A percentile compares a stretch with the other conserved stretches of the same genome.
Evolutionary conservation across 305 asterid genomes (phyloP).

Genomic region (Solanum hybrid): DNA sequence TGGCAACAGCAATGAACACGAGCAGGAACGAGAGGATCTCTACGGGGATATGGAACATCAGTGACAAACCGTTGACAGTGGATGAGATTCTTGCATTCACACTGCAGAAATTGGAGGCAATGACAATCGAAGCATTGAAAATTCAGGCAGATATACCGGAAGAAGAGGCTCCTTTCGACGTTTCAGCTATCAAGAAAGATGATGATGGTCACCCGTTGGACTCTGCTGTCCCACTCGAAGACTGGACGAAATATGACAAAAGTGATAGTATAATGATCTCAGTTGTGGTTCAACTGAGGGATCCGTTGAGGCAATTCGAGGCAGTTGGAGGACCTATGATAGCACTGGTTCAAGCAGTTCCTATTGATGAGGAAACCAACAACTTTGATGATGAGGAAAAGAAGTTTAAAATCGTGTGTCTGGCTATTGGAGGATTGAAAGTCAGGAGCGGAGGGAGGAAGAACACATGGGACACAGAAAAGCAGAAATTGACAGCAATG

Average conservation of each 20-base stretch:
- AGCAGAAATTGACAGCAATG: constrained; percentile 68
- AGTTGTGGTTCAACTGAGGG: constrained; percentile 58
- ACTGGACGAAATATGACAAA: constrained; percentile 27
- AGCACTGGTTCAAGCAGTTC: constrained; percentile 41
- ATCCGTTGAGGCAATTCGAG: constrained; percentile 80
- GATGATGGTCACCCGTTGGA: constrained; percentile 23
- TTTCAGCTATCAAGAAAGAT: constrained; percentile 25
- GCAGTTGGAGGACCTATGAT: constrained; percentile 86
- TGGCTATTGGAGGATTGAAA: constrained; percentile 67
- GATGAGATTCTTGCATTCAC: constrained; percentile 60
- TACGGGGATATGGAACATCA: constrained; percentile 69
- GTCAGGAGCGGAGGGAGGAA: constrained; percentile 27
- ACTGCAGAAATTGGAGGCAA: constrained; percentile 67
- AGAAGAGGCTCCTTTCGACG: constrained; percentile 74
- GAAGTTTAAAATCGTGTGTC: constrained; percentile 41
- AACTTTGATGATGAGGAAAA: constrained; percentile 32
- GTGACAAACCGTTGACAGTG: constrained; percentile 39
- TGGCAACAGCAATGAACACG: constrained; percentile 47
- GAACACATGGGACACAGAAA: constrained; percentile 58
- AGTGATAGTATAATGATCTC: constrained; percentile 21
- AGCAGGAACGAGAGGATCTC: constrained; percentile 59
- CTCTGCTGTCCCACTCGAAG: constrained; percentile 59
- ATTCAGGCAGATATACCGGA: constrained; percentile 61
- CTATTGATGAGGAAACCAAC: not conserved
- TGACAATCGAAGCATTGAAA: constrained; percentile 62